phyloP scores from a whole-genome alignment of 139 green algal genomes.

The Coccomyxa sp. region DNA sequence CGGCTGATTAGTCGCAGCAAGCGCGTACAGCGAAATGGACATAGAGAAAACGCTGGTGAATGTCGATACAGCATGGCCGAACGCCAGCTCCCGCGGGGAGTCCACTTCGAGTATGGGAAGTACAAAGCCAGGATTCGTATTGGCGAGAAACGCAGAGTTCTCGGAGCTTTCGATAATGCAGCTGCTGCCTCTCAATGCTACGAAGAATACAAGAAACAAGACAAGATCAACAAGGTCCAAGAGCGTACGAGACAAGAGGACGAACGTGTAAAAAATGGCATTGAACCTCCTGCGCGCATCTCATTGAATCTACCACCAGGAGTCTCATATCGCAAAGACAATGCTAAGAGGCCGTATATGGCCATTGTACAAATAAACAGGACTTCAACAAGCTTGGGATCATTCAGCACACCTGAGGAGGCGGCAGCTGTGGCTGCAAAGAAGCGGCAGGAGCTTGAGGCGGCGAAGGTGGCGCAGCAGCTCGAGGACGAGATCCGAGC shows the following conservation, averaged over 20 bases:
- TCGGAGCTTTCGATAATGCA: background rate
- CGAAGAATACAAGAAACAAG: background rate
- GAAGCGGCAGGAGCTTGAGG: background rate
- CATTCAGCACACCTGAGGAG: background rate
- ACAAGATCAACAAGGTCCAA: background rate
- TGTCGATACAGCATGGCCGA: background rate
- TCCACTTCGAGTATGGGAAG: background rate
- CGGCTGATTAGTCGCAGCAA: background rate
- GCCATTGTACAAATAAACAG: background rate
- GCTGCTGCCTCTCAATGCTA: background rate
- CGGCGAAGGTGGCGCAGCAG: background rate
- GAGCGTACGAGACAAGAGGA: background rate
- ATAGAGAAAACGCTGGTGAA: background rate
- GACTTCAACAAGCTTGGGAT: background rate
- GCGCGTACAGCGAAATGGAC: background rate
- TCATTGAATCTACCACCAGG: background rate
- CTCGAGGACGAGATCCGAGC: background rate
- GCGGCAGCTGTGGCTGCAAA: background rate
- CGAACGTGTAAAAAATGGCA: background rate
- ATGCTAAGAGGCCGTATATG: background rate
- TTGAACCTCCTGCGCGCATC: background rate
- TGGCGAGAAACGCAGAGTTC: background rate
- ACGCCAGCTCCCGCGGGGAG: background rate
- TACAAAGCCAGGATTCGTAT: slow-evolving; percentile 1
- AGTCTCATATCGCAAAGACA: background rate